These are phyloP conservation scores for Capsicum rhomboideum DNA, from an alignment of 257 asterid species.

Conservation along the genomic window DNA sequence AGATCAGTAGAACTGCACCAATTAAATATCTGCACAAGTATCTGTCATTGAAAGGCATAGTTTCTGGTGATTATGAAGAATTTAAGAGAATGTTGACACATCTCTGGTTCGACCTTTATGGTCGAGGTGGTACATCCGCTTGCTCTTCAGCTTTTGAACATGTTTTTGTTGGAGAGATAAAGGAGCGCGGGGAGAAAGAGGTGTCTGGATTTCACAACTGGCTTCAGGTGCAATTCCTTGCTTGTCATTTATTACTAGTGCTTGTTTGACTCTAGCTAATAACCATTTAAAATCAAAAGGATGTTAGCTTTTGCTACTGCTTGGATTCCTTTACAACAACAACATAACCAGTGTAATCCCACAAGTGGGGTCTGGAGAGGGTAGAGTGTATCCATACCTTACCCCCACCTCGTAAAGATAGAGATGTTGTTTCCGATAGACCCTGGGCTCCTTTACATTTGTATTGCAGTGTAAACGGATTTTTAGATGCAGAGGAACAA, in stretches of 20 bases:
- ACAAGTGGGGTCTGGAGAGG: too few relatives aligned
- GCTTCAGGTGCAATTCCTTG: constrained; percentile 66
- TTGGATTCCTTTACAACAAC: too few relatives aligned
- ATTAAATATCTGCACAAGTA: constrained; percentile 72
- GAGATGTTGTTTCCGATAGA: too few relatives aligned
- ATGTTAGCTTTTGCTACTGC: neutral
- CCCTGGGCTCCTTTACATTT: neutral
- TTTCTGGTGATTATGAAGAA: constrained; percentile 38
- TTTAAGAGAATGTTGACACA: constrained; percentile 59
- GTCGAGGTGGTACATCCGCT: constrained; percentile 79
- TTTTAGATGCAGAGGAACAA: neutral
- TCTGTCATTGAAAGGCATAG: constrained; percentile 49
- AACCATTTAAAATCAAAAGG: neutral
- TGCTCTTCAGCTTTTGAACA: constrained; percentile 96
- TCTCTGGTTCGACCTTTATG: constrained; percentile 86
- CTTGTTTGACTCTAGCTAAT: neutral
- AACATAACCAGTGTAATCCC: too few relatives aligned
- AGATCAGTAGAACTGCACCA: constrained; percentile 90
- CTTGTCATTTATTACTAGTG: neutral
- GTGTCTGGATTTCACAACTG: constrained; percentile 97
- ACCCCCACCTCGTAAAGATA: too few relatives aligned
- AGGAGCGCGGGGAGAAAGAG: constrained; percentile 62
- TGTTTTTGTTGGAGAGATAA: constrained; percentile 98
- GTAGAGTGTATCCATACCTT: too few relatives aligned
- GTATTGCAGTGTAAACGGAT: neutral